Base-by-base conservation (phyloP, 2,329 filamentous ascomycete genomes). In the Fusarium sp. region DNA sequence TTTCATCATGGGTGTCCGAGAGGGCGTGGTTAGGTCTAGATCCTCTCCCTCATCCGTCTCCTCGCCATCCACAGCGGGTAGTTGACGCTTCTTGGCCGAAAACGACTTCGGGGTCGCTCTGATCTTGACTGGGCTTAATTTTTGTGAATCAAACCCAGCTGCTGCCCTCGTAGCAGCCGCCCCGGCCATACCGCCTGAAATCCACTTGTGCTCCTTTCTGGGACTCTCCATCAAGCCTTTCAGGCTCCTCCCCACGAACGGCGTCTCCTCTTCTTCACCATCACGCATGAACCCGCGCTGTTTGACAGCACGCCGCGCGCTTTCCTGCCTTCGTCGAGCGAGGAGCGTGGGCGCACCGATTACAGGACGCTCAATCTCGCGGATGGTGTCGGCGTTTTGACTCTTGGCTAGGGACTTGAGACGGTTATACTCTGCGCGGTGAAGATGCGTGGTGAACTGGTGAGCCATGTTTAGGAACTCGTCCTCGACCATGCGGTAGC, bases 401-500 rank as follows among this genome's bases (percentile, higher is more conserved):
- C 84, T 79, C 71, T 85, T 88, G 5, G 90, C 89, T 38, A 85
- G 83, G 36, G 84, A 83, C 80, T 92, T 92, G 51, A 94, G 87
- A 5, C 91, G 88, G 66, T 90, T 86, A 79, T 96, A 96, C 80
- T 95, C 93, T 17, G 91, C 92, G n/a, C 91, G 89, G 79, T 95
- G 93, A 2, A 96, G 87, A 80, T 95, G 93, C 6, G 88, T 87
- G 0, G 93, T 96, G 81, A 94, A 96, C 4, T 85, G 83, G 61
- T 90, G 88, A 0, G 93, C 93, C 0, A 91, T 89, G 17, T 87
- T 83, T 22, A 92, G 83, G 71, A 96, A 90, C 74, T 96, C 93
- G 76, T 96, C 94, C 80, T 96, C 94, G 0, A 96, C 94, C 92
- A 96, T 95, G 76, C 93, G 91, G 81, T 90, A 96, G 63, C 83